These are phyloP conservation scores for Amoeboaphelidium protococcarum DNA, from an alignment of 371 early-diverging fungal species.

Conservation along the genomic window DNA sequence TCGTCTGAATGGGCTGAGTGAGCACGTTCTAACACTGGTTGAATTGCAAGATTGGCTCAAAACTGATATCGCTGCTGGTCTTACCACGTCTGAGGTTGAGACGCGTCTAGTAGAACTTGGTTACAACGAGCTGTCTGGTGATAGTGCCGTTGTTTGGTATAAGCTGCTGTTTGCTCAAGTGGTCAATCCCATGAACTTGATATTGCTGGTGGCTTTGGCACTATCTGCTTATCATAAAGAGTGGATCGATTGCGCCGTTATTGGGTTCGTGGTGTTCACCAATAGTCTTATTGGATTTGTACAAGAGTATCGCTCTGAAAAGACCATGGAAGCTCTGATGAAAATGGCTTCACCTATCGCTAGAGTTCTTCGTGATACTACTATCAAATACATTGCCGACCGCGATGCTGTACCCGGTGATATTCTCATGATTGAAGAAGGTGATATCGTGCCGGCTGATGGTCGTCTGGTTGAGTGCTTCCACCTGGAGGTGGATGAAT, in stretches of 20 bases:
- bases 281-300: conserved; percentile 1
- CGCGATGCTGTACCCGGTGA: conserved; percentile 7
- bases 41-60: neutral
- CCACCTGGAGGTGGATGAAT: conserved; percentile 4
- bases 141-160: neutral
- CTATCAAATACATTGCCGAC: neutral
- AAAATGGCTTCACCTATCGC: neutral
- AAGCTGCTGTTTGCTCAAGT: neutral
- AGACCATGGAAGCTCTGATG: conserved; percentile 1
- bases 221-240: neutral
- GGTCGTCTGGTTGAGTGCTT: conserved; percentile 1
- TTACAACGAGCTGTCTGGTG: neutral
- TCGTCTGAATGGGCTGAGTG: too few species aligned
- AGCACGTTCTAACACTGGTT: too few species aligned
- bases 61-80: neutral
- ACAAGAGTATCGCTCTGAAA: conserved; percentile 1
- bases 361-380: conserved; percentile 1
- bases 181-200: neutral
- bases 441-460: conserved; percentile 6
- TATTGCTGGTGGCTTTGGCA: neutral
- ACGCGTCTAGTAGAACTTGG: neutral
- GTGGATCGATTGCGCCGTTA: neutral
- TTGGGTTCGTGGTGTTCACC: neutral
- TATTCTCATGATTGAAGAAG: conserved; percentile 5
- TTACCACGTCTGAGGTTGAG: neutral